Evolutionary conservation across 176 grass and related monocot genomes (phyloP).

Genomic region (Phyllostachys edulis): DNA sequence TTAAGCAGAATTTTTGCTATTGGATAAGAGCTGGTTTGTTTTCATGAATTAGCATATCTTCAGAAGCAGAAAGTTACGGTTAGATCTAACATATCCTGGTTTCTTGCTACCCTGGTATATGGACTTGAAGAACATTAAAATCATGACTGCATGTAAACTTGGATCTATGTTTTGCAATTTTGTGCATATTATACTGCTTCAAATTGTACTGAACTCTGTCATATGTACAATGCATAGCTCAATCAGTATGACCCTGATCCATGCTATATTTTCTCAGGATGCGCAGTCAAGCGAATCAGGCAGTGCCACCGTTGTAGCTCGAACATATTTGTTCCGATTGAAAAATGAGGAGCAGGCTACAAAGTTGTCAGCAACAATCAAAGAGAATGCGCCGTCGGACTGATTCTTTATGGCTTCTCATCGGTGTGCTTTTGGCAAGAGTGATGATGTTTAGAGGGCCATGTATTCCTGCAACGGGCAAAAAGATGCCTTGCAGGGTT

Average conservation of each 20-base stretch:
- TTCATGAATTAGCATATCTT: neutral
- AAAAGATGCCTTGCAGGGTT: constrained; percentile 24
- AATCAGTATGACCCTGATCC: neutral
- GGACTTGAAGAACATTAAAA: neutral
- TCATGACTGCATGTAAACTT: neutral
- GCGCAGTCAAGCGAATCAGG: constrained; percentile 32
- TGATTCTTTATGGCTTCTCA: constrained; percentile 21
- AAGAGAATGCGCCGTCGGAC: constrained; percentile 64
- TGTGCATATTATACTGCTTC: neutral
- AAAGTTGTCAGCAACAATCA: constrained; percentile 64
- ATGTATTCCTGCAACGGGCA: neutral
- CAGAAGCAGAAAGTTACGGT: neutral
- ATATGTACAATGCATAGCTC: neutral
- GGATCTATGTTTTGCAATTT: neutral
- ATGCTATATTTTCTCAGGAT: constrained; percentile 46
- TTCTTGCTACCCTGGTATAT: neutral
- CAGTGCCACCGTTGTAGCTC: constrained; percentile 38
- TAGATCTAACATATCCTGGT: neutral
- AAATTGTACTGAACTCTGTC: neutral
- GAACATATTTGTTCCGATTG: constrained; percentile 65
- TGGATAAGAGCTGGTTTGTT: neutral
- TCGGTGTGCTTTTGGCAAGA: neutral
- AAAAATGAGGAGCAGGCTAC: constrained; percentile 76
- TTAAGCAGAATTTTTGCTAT: neutral
- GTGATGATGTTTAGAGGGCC: neutral